Base-by-base conservation (phyloP, 768 basidiomycete species). In the Cystobasidium onofrii region DNA sequence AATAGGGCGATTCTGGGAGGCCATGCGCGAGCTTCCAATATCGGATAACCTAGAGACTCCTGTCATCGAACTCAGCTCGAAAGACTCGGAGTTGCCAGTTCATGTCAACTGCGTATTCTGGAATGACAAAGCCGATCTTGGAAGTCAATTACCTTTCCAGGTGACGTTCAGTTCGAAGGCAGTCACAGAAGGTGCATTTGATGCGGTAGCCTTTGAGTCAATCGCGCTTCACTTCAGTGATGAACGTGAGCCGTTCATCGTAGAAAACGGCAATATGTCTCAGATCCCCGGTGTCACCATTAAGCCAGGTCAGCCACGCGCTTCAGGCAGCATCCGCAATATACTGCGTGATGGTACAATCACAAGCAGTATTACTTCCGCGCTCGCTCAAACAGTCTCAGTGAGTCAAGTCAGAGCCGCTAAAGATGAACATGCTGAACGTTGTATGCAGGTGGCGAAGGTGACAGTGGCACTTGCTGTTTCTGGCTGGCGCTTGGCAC, bases 121-220 rank as follows among this genome's bases (percentile, higher is more conserved):
- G 89, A 80, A 84, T 9, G 75, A 85, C 0, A 84, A 87, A 73
- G 85, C 87, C 29, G 84, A 85, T 64, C 84, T 93, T 3, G 85
- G 84, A 12, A 85, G 88, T 75, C 79, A 82, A 1, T 86, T 85
- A 0, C 86, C 90, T 0, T 96, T 91, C 81, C 93, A 97, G 80
- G 77, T 96, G 9, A 82, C 84, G 9, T 79, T 96, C 34, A 81
- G 83, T 1, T 85, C 89, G 0, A 86, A 29, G 87, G 0, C 77
- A 80, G 0, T 77, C 81, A 1, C 82, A 86, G 15, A 79, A 83
- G 0, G 31, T 1, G 25, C 54, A n/a, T 83, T 91, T 23, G 84
- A 85, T 3, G 82, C 83, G 0, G 81, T 95, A 18, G 85, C 88
- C 0, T 86, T 96, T 77, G 79, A 85, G 0, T 84, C 85, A 0